Evolutionary conservation across 495 filamentous ascomycete genomes (phyloP).

Genomic region (Podospora pseudocomata): DNA sequence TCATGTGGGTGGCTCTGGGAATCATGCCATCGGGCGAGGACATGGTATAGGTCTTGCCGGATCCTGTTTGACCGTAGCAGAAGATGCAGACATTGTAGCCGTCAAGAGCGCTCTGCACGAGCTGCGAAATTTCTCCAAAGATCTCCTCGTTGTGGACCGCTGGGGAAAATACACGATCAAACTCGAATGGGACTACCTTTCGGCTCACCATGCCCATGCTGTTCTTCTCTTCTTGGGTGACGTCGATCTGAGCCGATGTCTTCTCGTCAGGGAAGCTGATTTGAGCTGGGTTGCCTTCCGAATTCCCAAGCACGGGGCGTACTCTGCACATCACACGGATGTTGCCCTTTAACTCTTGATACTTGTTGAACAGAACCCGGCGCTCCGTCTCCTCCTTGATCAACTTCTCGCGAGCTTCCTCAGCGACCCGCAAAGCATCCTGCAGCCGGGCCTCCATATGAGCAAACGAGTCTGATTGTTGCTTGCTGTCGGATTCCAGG

Average conservation of each 20-base stretch:
- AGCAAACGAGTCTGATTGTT: slow-evolving; percentile 75
- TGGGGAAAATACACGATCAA: slow-evolving; percentile 90
- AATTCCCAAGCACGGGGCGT: slow-evolving; percentile 65
- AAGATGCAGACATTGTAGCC: slow-evolving; percentile 99
- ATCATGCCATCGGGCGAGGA: slow-evolving; percentile 93
- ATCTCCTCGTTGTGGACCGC: slow-evolving; percentile 74
- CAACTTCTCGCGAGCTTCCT: slow-evolving; percentile 73
- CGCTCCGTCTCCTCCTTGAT: slow-evolving; percentile 87
- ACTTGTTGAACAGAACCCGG: slow-evolving; percentile 92
- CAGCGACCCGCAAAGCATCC: slow-evolving; percentile 65
- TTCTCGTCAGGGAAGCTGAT: slow-evolving; percentile 77
- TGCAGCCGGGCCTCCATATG: slow-evolving; percentile 72
- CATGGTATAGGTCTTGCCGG: slow-evolving; percentile 97
- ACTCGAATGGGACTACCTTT: slow-evolving; percentile 80
- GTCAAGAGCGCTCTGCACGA: slow-evolving; percentile 93
- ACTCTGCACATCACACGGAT: slow-evolving; percentile 98
- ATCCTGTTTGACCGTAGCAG: slow-evolving; percentile 96
- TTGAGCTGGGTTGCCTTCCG: slow-evolving; percentile 57
- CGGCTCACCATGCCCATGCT: slow-evolving; percentile 71
- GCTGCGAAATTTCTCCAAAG: slow-evolving; percentile 94
- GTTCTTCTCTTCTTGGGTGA: slow-evolving; percentile 76
- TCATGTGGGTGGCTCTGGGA: slow-evolving; percentile 84
- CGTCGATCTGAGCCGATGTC: slow-evolving; percentile 79
- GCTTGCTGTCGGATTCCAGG: slow-evolving; percentile 81
- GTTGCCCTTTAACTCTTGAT: slow-evolving; percentile 98